These are phyloP conservation scores for Pseudonitzschia pungens DNA, from an alignment of 108 stramenopile genomes.

Conservation along the genomic window DNA sequence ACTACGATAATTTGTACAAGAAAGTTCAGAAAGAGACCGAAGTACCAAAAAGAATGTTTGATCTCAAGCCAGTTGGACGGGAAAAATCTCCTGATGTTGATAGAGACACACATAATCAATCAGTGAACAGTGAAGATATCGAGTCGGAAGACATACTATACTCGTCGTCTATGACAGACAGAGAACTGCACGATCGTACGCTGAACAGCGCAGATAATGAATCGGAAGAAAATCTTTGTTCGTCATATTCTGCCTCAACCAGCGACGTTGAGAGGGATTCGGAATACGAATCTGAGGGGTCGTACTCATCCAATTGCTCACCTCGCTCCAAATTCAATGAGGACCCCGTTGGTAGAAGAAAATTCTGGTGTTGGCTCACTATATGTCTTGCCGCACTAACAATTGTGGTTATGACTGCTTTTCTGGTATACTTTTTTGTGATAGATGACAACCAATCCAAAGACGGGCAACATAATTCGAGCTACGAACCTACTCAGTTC, in stretches of 20 bases:
- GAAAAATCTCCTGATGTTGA: neutral
- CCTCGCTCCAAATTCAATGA: neutral
- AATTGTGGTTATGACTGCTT: neutral
- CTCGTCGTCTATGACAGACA: neutral
- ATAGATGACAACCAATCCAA: neutral
- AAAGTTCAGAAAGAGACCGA: neutral
- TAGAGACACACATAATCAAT: neutral
- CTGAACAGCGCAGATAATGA: neutral
- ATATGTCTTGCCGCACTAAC: neutral
- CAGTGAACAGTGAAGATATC: neutral
- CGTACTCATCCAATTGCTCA: neutral
- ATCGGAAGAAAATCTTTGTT: neutral
- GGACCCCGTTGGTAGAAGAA: neutral
- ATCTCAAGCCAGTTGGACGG: constrained; percentile 5
- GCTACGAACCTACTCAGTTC: neutral
- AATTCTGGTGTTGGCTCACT: neutral
- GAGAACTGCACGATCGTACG: neutral
- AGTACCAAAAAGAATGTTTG: constrained; percentile 8
- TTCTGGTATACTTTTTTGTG: constrained; percentile 8
- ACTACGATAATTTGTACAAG: constrained; percentile 6
- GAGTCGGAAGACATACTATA: too few relatives aligned
- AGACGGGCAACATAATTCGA: neutral
- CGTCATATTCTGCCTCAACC: neutral
- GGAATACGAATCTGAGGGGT: neutral
- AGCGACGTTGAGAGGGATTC: neutral